Base-by-base conservation (phyloP, 345 rosid species). In the Eucalyptus erythrocorys region DNA sequence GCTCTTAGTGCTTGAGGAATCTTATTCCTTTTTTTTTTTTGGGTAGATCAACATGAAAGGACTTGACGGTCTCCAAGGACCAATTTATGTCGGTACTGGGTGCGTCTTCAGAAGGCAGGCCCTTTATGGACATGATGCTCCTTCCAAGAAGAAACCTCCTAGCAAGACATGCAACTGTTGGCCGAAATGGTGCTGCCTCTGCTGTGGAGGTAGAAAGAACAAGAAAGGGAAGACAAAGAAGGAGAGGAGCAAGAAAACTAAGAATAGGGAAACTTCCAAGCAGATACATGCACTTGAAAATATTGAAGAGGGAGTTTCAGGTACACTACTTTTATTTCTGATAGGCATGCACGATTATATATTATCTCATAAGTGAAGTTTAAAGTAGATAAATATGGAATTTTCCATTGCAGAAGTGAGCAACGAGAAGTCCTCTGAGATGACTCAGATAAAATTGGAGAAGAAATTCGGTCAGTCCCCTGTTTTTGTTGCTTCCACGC, bases 11-110 rank as follows among this genome's bases (percentile, higher is more conserved):
- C 51, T 47, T 48, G 48, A 57, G 43, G 61, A 71, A 55, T 89
- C 32, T 10, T 40, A 7, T 66, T 89, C 88, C 16, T 55, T 22
- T 43, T 8, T 15, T 64, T 48, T 79, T 37, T 40, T 15, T 51
- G 48, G 30, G 90, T 97, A 97, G 99, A 96, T 97, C 90, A 97
- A 97, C 91, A 96, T 97, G 99, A 97, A 97, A 93, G 99, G 99
- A 85, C 92, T 96, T n/a, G 99, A 97, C 90, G 99, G 99, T 64
- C 90, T 96, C 87, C 99, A 97, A 95, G 99, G 99, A 86, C 99
- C 99, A 16, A 96, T 96, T 79, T 97, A 97, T 81, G 99, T 96
- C 2, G 99, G 99, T 87, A 98, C 99, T 45, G 99, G 99, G 71
- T 97, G 99, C 90, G 99, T 97, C 86, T 97, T 97, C 93, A 92